Evolutionary conservation across 2,329 filamentous ascomycete species (phyloP), one percentile per base, ranked within the genome.

Genomic region (Penicillium sp.): DNA sequence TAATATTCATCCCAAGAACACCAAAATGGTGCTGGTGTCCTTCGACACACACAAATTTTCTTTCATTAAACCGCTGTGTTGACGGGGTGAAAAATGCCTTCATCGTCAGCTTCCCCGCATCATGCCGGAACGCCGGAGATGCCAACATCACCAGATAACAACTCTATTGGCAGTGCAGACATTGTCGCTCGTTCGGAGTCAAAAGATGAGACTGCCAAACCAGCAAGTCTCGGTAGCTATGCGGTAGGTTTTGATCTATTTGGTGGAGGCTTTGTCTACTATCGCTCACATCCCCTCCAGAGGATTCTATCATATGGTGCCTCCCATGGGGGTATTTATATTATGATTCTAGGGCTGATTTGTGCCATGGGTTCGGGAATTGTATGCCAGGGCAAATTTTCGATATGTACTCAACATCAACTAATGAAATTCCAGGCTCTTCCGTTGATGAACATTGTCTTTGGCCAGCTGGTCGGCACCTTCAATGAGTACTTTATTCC

Each of bases 401-500:
- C 1, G 16, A 13, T 9, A 8, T 46, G 5, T 22, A 24, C 14
- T 5, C 4, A 29, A 8, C 4, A 8, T 7, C 16, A 18, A n/a
- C 26, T 32, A 14, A 34, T 14, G 8, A 16, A 16, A 20, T 5
- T 16, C 7, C 34, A 67, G 64, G 57, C 60, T 7, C 60, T 71
- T 7, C 83, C 82, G 0, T 62, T 85, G 34, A 85, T 87, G 82
- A 82, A 84, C 37, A 73, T 86, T 38, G 74, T 86, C 7, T 84
- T 86, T 66, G 83, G 83, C 61, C 70, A 72, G 37, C 77, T 81
- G 34, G 78, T 85, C 44, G 81, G 81, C 8, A 73, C 78, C 9
- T 86, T 87, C 62, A 83, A 79, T 50, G 70, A 74, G n/a, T 87
- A 85, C 66, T 82, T 81, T 54, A 72, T 72, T 0, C 78, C 14